These are phyloP conservation scores for Pistacia integerrima DNA, from an alignment of 345 rosid species.

Conservation along the genomic window DNA sequence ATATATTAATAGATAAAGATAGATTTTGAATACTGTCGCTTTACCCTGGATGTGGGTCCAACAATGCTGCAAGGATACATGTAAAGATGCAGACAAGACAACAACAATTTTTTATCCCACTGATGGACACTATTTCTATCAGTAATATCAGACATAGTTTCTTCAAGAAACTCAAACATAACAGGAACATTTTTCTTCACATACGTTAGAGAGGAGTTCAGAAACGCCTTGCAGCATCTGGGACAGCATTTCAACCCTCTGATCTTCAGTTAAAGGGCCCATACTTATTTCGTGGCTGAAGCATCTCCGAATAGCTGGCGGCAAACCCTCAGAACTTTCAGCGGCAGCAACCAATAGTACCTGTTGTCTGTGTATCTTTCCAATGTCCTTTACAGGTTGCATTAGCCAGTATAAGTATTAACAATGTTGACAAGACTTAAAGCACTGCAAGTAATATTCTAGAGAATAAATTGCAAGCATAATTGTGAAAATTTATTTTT, in stretches of 20 bases:
- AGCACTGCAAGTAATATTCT: background rate
- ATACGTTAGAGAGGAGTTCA: slow-evolving; percentile 64
- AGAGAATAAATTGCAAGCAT: background rate
- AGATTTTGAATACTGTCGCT: slow-evolving; percentile 3
- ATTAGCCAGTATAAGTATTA: slow-evolving; percentile 24
- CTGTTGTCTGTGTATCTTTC: slow-evolving; percentile 44
- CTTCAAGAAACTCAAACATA: slow-evolving; percentile 2
- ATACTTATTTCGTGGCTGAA: slow-evolving; percentile 91
- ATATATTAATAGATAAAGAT: background rate
- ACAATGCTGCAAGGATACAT: background rate
- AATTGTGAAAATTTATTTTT: background rate
- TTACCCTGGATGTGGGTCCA: background rate
- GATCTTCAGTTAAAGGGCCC: slow-evolving; percentile 79
- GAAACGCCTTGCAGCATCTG: slow-evolving; percentile 71
- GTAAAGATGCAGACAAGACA: slow-evolving; percentile 4
- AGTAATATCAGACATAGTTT: slow-evolving; percentile 6
- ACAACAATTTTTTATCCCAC: slow-evolving; percentile 1
- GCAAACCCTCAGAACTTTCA: slow-evolving; percentile 83
- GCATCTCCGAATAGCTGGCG: slow-evolving; percentile 87
- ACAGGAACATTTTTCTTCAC: slow-evolving; percentile 25
- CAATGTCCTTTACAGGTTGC: slow-evolving; percentile 41
- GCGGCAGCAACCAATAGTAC: slow-evolving; percentile 84
- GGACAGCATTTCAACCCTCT: slow-evolving; percentile 72
- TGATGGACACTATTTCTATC: background rate
- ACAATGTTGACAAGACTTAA: slow-evolving; percentile 16